phyloP scores from a whole-genome alignment of 306 rosid genomes.

The Purshia tridentata region DNA sequence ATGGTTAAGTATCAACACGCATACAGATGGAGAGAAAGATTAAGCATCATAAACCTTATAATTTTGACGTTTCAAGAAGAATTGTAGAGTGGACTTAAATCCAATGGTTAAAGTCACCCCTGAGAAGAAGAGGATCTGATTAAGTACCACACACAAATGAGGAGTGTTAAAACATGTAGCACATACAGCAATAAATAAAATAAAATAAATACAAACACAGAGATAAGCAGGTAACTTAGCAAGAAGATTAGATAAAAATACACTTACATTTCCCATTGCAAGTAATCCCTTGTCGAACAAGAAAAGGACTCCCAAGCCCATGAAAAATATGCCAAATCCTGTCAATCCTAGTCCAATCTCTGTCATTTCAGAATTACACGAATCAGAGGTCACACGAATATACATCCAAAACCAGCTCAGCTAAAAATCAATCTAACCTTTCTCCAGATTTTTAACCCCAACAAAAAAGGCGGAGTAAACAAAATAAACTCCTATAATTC shows the following conservation, averaged over 20 bases:
- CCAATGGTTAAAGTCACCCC: constrained; percentile 96
- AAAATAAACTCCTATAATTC: neutral
- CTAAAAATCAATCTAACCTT: neutral
- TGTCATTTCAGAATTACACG: constrained; percentile 41
- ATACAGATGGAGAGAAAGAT: neutral
- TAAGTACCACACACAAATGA: constrained; percentile 32
- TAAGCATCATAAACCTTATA: constrained; percentile 58
- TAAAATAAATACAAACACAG: neutral
- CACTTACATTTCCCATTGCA: constrained; percentile 97
- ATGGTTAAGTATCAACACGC: constrained; percentile 8
- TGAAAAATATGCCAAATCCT: constrained; percentile 94
- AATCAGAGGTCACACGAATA: constrained; percentile 19
- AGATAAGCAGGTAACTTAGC: neutral
- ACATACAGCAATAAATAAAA: neutral
- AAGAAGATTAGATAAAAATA: constrained; percentile 11
- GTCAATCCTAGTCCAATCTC: constrained; percentile 97
- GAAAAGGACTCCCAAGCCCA: constrained; percentile 80
- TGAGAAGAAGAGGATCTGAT: constrained; percentile 92
- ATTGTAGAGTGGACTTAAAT: constrained; percentile 84
- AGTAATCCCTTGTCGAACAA: constrained; percentile 97
- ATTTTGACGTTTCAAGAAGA: constrained; percentile 91
- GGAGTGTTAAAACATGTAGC: constrained; percentile 32
- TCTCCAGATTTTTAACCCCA: neutral
- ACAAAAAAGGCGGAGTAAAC: neutral
- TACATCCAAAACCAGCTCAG: neutral